Evolutionary conservation across 2,329 filamentous ascomycete genomes (phyloP).

Genomic region (Chaetothyriales sp.): DNA sequence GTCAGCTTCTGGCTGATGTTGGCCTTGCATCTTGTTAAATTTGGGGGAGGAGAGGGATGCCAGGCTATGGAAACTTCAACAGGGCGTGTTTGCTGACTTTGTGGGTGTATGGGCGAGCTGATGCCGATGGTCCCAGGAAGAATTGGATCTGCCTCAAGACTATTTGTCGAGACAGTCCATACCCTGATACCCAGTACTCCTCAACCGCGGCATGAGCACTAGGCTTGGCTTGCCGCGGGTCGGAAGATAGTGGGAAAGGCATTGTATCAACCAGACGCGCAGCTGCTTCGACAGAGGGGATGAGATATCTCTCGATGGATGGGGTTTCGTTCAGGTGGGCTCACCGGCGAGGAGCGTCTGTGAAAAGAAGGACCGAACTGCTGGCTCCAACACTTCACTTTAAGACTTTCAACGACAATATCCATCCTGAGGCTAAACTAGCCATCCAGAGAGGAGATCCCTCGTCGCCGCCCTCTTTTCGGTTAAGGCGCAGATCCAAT

Average conservation of each 20-base stretch:
- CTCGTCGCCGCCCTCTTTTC: too few species aligned
- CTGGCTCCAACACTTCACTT: too few species aligned
- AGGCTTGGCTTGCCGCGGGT: constrained; percentile 4
- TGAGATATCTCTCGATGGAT: background rate
- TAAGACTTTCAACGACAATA: too few species aligned
- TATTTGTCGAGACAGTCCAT: constrained; percentile 34
- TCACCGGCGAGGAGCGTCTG: background rate
- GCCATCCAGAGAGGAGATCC: too few species aligned
- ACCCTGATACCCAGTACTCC: constrained; percentile 36
- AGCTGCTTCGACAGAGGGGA: background rate
- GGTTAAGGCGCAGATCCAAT: too few species aligned
- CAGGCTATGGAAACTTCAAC: background rate
- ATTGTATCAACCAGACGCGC: background rate
- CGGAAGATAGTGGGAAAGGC: background rate
- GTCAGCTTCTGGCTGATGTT: constrained; percentile 15
- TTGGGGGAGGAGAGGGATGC: too few species aligned
- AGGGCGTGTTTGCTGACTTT: constrained; percentile 23
- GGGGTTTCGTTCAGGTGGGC: background rate
- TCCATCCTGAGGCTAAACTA: too few species aligned
- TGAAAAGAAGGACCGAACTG: background rate
- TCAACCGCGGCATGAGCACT: constrained; percentile 13
- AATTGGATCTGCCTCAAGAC: constrained; percentile 35
- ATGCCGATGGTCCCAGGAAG: constrained; percentile 33
- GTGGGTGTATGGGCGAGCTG: constrained; percentile 33
- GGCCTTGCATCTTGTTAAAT: background rate